A percentile compares a stretch with the other conserved stretches of the same genome.
Conservation (phyloP, 1,284 basidiomycete species). For the Macrocybe sp. region DNA sequence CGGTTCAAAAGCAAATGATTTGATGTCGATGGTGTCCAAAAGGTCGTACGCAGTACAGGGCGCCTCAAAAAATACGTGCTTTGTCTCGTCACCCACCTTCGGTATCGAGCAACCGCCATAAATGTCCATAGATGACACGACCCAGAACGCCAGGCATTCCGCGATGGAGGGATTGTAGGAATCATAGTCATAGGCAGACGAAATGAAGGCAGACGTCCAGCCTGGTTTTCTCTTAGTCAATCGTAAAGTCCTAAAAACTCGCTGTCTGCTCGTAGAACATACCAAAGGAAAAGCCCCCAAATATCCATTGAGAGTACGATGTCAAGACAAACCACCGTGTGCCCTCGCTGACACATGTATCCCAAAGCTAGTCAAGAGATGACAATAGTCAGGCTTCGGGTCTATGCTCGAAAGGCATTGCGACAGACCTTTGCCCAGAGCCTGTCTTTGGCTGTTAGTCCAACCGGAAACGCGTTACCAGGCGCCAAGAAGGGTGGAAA, state of each 20-base stretch:
- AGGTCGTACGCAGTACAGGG: conserved; percentile 41
- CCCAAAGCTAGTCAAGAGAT: conserved; percentile 48
- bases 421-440: conserved; percentile 60
- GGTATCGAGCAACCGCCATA: conserved; percentile 33
- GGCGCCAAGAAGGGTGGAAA: conserved; percentile 31
- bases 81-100: conserved; percentile 34
- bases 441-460: conserved; percentile 38
- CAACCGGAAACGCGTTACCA: conserved; percentile 26
- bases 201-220: conserved; percentile 47
- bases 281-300: conserved; percentile 66
- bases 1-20: conserved; percentile 30
- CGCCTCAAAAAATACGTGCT: conserved; percentile 23
- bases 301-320: conserved; percentile 66
- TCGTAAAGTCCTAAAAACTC: too few relatives aligned
- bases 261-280: not conserved
- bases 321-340: conserved; percentile 64
- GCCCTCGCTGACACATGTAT: conserved; percentile 48
- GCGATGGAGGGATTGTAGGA: conserved; percentile 37
- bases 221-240: conserved; percentile 30
- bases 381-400: not conserved
- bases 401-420: not conserved
- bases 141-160: conserved; percentile 48
- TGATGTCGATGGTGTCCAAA: conserved; percentile 20
- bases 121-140: conserved; percentile 41
- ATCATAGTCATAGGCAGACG: conserved; percentile 36